A percentile compares a stretch with the other conserved stretches of the same genome.
Evolutionary conservation across 2,329 filamentous ascomycete species (phyloP).

Genomic region (Xylaria sp.): DNA sequence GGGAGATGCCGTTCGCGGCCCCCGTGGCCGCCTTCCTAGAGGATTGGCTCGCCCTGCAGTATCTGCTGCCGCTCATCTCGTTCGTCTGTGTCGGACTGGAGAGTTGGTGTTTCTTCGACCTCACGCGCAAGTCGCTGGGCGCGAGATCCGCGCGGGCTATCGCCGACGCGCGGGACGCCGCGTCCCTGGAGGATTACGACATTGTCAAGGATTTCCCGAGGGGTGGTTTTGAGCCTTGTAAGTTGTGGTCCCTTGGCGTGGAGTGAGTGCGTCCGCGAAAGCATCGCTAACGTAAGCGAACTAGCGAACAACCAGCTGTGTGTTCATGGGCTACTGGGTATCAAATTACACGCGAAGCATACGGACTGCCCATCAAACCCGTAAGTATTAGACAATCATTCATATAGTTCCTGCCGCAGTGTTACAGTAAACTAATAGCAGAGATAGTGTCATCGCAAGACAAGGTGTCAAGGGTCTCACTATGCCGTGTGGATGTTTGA

Average conservation of each 20-base stretch:
- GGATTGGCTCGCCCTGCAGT: constrained; percentile 36
- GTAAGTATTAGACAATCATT: constrained; percentile 17
- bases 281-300: constrained; percentile 6
- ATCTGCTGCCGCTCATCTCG: constrained; percentile 38
- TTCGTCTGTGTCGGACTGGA: constrained; percentile 40
- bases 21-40: constrained; percentile 28
- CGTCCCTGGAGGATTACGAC: constrained; percentile 34
- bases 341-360: constrained; percentile 34
- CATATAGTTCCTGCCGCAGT: neutral
- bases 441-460: constrained; percentile 17
- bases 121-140: constrained; percentile 38
- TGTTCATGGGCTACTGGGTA: constrained; percentile 37
- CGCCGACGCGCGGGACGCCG: constrained; percentile 33
- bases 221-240: constrained; percentile 39
- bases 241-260: neutral
- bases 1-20: constrained; percentile 27
- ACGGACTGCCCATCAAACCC: constrained; percentile 27
- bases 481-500: constrained; percentile 33
- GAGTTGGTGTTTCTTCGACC: constrained; percentile 40
- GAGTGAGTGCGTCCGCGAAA: neutral
- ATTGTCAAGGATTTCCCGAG: constrained; percentile 37
- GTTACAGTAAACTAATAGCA: constrained; percentile 4
- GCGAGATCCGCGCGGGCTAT: constrained; percentile 35
- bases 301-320: constrained; percentile 40
- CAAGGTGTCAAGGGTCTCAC: constrained; percentile 29